These are phyloP conservation scores for Grosmannia huntii DNA, from an alignment of 2,329 filamentous ascomycete species.

Conservation along the genomic window DNA sequence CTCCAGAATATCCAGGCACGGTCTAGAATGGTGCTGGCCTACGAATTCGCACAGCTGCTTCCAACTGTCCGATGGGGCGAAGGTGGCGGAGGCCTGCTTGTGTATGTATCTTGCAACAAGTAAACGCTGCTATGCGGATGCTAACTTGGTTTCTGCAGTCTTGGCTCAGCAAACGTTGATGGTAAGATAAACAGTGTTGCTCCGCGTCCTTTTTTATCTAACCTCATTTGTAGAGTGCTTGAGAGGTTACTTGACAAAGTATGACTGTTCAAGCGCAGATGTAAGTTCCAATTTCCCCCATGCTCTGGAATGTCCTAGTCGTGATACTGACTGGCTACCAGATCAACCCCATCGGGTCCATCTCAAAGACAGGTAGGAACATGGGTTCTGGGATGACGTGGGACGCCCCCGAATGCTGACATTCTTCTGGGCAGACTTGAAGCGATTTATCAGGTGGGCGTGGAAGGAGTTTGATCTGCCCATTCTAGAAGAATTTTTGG, in stretches of 20 bases:
- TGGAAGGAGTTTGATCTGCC: slow-evolving; percentile 45
- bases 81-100: slow-evolving; percentile 12
- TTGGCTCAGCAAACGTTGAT: slow-evolving; percentile 12
- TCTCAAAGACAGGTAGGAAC: slow-evolving; percentile 31
- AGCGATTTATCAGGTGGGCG: slow-evolving; percentile 58
- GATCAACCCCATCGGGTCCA: slow-evolving; percentile 50
- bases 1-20: too few species aligned
- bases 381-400: background rate
- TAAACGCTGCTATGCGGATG: background rate
- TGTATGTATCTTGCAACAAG: slow-evolving; percentile 1
- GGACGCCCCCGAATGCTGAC: background rate
- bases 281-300: background rate
- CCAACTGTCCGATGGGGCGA: slow-evolving; percentile 11
- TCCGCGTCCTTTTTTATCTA: slow-evolving; percentile 2
- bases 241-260: slow-evolving; percentile 51
- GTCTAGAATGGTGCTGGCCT: slow-evolving; percentile 44
- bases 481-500: slow-evolving; percentile 52
- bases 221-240: slow-evolving; percentile 24
- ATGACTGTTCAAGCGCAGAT: slow-evolving; percentile 35
- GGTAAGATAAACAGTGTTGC: slow-evolving; percentile 15
- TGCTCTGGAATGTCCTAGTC: too few species aligned
- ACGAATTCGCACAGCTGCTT: slow-evolving; percentile 24
- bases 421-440: slow-evolving; percentile 41
- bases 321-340: background rate
- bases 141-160: background rate